Evolutionary conservation across 148 eudicot genomes (phyloP), one percentile per base, ranked within the genome.

Genomic region (Nepenthes gracilis): DNA sequence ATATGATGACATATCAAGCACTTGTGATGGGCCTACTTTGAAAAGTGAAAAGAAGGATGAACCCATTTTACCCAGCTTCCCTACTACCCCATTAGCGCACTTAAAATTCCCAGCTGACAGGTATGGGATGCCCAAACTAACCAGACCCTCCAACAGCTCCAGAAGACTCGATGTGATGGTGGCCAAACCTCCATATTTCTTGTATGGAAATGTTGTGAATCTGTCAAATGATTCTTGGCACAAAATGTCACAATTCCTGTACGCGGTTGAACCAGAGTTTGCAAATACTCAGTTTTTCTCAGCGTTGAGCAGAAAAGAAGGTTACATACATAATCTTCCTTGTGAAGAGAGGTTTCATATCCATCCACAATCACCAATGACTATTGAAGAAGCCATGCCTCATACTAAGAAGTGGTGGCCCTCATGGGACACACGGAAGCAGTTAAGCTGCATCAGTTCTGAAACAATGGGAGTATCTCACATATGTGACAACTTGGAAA

Each of bases 301-400:
- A 1, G 99, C 99, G 58, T 68, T 93, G 65, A 81, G 66, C 64
- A 78, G 99, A 70, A 77, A 71, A 64, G 99, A 93, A 70, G 95
- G 99, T 34, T 93, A 89, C 63, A 67, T 93, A 38, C 96, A 89
- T 68, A 93, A 89, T 64, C 87, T 93, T 70, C 99, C 99, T 2
- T 59, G 49, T 33, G 89, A 74, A 15, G 76, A 67, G 36, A 76
- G 96, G 61, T 73, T 67, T 69, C 84, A 73, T 60, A 65, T 93
- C 55, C 51, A 62, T 8, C 89, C 89, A 15, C 80, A 74, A 62
- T 74, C 96, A 43, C 89, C 96, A 23, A 72, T 79, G 84, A 82
- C 89, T 2, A 82, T 93, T 36, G 76, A 78, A 71, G 89, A 88
- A 62, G 92, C 80, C 23, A 58, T 86, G 43, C 96, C 98, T 8